phyloP scores from a whole-genome alignment of 495 filamentous ascomycete genomes.

The Penicillium turbatum region DNA sequence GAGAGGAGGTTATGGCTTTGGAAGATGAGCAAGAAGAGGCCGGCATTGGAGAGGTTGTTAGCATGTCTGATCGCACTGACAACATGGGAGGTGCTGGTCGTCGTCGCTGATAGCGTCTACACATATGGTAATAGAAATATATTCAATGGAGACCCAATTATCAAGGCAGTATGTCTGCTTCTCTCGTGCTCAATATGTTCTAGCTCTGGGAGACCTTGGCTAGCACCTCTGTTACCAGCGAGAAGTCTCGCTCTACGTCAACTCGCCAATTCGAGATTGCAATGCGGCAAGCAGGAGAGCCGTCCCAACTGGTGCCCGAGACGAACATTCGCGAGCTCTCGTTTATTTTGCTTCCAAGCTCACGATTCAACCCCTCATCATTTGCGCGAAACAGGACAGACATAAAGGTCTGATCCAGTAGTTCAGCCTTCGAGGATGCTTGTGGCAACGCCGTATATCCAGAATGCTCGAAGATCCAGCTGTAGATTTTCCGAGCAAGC shows the following conservation, averaged over 20 bases:
- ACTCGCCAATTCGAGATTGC: slow-evolving; percentile 80
- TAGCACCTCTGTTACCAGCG: slow-evolving; percentile 35
- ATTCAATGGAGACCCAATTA: not conserved
- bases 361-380: slow-evolving; percentile 59
- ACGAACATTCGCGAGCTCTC: slow-evolving; percentile 72
- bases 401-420: slow-evolving; percentile 58
- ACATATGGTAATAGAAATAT: not conserved
- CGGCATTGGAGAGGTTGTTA: slow-evolving; percentile 93
- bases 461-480: slow-evolving; percentile 52
- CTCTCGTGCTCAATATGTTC: not conserved
- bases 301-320: slow-evolving; percentile 74
- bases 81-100: slow-evolving; percentile 54
- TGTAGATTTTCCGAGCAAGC: slow-evolving; percentile 64
- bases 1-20: slow-evolving; percentile 86
- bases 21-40: slow-evolving; percentile 97
- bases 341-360: slow-evolving; percentile 68
- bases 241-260: slow-evolving; percentile 36
- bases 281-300: slow-evolving; percentile 65
- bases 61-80: slow-evolving; percentile 64
- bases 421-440: slow-evolving; percentile 27
- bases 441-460: slow-evolving; percentile 64
- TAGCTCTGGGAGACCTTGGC: slow-evolving; percentile 24
- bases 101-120: slow-evolving; percentile 42
- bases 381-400: slow-evolving; percentile 77
- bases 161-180: not conserved